These are phyloP conservation scores for Passiflora organensis DNA, from an alignment of 345 rosid genomes.

Conservation along the genomic window DNA sequence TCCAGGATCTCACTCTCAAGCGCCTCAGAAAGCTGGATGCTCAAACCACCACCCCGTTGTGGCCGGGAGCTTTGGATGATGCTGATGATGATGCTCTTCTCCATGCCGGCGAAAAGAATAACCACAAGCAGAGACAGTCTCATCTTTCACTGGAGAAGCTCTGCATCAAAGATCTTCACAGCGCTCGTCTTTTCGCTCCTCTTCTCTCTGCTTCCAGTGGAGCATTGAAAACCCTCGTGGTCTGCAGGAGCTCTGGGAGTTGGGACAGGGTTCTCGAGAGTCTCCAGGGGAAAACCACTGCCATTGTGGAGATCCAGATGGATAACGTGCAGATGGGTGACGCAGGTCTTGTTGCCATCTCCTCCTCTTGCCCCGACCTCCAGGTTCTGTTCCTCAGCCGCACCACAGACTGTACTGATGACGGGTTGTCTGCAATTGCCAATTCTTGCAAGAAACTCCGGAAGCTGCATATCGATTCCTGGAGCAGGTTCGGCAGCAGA, in stretches of 20 bases:
- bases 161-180: constrained; percentile 43
- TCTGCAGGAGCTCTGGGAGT: constrained; percentile 44
- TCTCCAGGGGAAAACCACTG: constrained; percentile 10
- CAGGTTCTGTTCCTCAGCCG: constrained; percentile 33
- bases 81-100: too few species aligned
- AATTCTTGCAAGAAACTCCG: constrained; percentile 29
- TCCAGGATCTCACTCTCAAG: constrained; percentile 38
- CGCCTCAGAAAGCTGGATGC: constrained; percentile 41
- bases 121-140: background rate
- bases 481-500: constrained; percentile 37
- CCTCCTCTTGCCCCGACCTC: constrained; percentile 28
- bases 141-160: background rate
- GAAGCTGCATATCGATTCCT: constrained; percentile 42
- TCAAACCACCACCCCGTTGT: constrained; percentile 19
- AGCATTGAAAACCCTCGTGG: constrained; percentile 26
- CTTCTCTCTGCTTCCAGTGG: constrained; percentile 19
- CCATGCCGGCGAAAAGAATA: too few species aligned
- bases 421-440: constrained; percentile 33
- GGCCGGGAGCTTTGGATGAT: too few species aligned
- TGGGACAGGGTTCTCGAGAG: constrained; percentile 36
- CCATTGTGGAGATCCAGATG: constrained; percentile 39
- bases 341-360: constrained; percentile 32
- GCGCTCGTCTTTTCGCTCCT: constrained; percentile 34
- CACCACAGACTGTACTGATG: constrained; percentile 37
- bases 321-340: constrained; percentile 41